Percentiles rank a stretch among this genome's conserved stretches.
These are phyloP conservation scores for Colletotrichum musicola DNA, from an alignment of 2,329 filamentous ascomycete genomes.

Conservation along the genomic window DNA sequence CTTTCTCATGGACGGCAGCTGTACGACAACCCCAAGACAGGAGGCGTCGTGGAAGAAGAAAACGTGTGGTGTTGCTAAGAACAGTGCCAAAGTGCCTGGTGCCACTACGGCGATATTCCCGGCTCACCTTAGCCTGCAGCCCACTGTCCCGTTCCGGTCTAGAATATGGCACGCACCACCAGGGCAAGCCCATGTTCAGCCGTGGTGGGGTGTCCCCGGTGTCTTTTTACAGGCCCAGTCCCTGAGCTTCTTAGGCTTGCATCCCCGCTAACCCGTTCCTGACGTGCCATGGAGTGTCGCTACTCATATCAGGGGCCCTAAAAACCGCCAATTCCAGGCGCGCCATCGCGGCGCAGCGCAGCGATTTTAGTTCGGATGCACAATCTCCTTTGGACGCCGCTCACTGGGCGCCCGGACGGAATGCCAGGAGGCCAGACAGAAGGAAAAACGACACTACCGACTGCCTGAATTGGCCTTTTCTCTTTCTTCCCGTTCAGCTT, in stretches of 20 bases:
- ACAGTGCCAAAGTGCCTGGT: neutral
- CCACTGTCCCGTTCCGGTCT: slow-evolving; percentile 11
- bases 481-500: too few species aligned
- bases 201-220: slow-evolving; percentile 5
- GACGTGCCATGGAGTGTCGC: too few species aligned
- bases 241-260: slow-evolving; percentile 1
- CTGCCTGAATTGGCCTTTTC: slow-evolving; percentile 5
- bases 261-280: slow-evolving; percentile 31
- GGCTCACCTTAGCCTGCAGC: too few species aligned
- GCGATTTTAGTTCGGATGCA: neutral
- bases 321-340: slow-evolving; percentile 17
- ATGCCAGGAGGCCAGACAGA: neutral
- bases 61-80: neutral
- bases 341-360: slow-evolving; percentile 30
- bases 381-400: slow-evolving; percentile 25
- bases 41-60: neutral
- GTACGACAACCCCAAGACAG: neutral
- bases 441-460: neutral
- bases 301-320: neutral
- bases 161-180: neutral
- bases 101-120: neutral
- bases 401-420: slow-evolving; percentile 13
- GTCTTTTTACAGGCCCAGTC: slow-evolving; percentile 14
- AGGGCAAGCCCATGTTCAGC: slow-evolving; percentile 18
- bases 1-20: neutral